A percentile compares a stretch with the other conserved stretches of the same genome.
phyloP scores from a whole-genome alignment of 305 asterid species.

The Rubia peregrina region DNA sequence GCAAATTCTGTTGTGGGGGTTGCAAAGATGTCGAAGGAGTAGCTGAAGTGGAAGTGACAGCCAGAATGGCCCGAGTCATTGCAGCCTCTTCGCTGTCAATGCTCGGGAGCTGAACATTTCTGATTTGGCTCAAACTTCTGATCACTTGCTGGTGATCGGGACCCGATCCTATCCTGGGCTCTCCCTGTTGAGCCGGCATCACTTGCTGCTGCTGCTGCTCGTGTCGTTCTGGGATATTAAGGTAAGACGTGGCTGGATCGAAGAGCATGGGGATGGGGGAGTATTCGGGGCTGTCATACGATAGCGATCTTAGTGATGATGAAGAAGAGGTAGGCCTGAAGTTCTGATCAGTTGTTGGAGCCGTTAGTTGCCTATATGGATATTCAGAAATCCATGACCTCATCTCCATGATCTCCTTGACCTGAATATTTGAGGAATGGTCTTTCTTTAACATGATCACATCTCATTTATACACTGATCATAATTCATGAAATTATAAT shows the following conservation, averaged over 20 bases:
- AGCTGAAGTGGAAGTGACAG: conserved; percentile 36
- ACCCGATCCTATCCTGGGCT: neutral
- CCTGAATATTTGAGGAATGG: conserved; percentile 23
- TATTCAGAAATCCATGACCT: conserved; percentile 30
- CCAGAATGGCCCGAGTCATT: conserved; percentile 50
- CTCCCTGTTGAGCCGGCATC: neutral
- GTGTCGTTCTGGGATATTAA: conserved; percentile 14
- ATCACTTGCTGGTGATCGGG: conserved; percentile 15
- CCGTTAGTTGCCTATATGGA: conserved; percentile 24
- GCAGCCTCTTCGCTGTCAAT: conserved; percentile 49
- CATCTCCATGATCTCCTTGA: conserved; percentile 43
- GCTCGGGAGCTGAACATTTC: conserved; percentile 30
- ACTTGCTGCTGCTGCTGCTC: conserved; percentile 5
- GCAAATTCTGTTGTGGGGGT: conserved; percentile 13
- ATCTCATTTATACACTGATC: neutral
- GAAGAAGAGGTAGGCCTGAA: conserved; percentile 38
- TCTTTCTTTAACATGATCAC: neutral
- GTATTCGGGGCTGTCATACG: conserved; percentile 54
- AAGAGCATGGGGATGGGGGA: conserved; percentile 38
- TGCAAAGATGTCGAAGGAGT: conserved; percentile 19
- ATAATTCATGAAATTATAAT: conserved; percentile 1
- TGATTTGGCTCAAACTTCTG: conserved; percentile 24
- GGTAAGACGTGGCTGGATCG: conserved; percentile 24
- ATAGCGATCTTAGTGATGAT: conserved; percentile 53
- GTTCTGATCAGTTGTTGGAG: conserved; percentile 25